Evolutionary conservation across 345 rosid genomes (phyloP), one percentile per base, ranked within the genome.

Genomic region (Trapa incisa): DNA sequence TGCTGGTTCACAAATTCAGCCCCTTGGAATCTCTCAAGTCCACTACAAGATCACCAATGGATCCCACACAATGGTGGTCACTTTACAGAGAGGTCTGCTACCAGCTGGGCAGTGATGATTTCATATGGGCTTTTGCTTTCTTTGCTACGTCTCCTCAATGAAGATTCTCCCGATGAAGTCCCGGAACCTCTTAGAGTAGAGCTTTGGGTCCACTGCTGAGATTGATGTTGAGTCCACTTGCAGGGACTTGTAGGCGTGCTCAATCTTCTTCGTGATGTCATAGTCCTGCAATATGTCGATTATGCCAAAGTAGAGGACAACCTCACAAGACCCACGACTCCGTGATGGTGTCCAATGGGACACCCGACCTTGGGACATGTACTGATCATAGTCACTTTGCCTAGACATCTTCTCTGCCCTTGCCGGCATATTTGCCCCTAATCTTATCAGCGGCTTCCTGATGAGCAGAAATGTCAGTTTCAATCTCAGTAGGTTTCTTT

Each of bases 361-460:
- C n/a, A 38, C 43, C 1, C 57, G 1, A 5, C 57, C 32, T 63
- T 37, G 65, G 4, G 88, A 13, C 39, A 41, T 78, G 72, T 88
- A 87, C 69, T 86, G 97, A 76, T 88, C 99, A 75, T 85, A 91
- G 65, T 94, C 96, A 8, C 97, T 94, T 75, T 85, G 83, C 69
- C 97, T 78, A 10, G 85, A 80, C 85, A 86, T 82, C 65, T 77
- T 64, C 72, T 91, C 97, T 50, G 92, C 99, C 78, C 95, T 83
- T 47, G 97, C 99, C 16, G 99, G 99, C 97, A 88, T 91, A 78
- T 94, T 94, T 39, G 99, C 95, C 11, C 99, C 99, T 68, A 94
- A 70, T 65, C 99, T 73, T 45, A 94, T 94, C 83, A 91, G 70
- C 13, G 97, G 88, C 73, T 84, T 94, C 85, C 99, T 94, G 82